Percentiles rank a stretch among this genome's conserved stretches.
Evolutionary conservation across 805 yeast species (phyloP).

Genomic region (Lipomyces anomalus): DNA sequence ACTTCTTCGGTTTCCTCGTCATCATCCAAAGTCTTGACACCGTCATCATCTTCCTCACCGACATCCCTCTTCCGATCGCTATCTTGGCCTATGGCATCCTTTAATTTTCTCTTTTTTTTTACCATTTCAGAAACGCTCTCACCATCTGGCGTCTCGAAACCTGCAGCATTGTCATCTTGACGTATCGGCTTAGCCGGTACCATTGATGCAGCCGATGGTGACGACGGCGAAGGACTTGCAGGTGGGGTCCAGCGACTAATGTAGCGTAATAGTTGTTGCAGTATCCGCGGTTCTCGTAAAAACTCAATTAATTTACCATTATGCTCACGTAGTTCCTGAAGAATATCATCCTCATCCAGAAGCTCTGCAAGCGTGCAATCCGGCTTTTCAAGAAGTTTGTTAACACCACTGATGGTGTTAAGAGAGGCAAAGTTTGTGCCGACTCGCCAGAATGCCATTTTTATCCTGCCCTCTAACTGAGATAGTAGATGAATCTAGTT

Average conservation of each 20-base stretch:
- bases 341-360: slow-evolving; percentile 66
- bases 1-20: slow-evolving; percentile 17
- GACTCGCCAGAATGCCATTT: slow-evolving; percentile 62
- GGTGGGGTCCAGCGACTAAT: slow-evolving; percentile 33
- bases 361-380: slow-evolving; percentile 45
- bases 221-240: slow-evolving; percentile 2
- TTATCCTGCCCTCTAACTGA: no score
- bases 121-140: no score
- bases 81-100: slow-evolving; percentile 16
- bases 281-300: slow-evolving; percentile 69
- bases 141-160: no score
- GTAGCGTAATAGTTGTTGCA: slow-evolving; percentile 62
- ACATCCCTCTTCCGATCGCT: slow-evolving; percentile 17
- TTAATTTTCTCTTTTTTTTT: neutral
- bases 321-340: slow-evolving; percentile 66
- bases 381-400: slow-evolving; percentile 40
- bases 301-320: slow-evolving; percentile 72
- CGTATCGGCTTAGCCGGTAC: neutral
- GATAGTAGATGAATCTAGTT: no score
- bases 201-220: slow-evolving; percentile 3
- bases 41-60: slow-evolving; percentile 25
- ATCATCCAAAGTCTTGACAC: slow-evolving; percentile 25
- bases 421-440: slow-evolving; percentile 37
- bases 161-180: neutral
- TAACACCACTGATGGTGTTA: slow-evolving; percentile 38